Base-by-base conservation (phyloP, 208 protist genomes). In the Giardia duodenalis region DNA sequence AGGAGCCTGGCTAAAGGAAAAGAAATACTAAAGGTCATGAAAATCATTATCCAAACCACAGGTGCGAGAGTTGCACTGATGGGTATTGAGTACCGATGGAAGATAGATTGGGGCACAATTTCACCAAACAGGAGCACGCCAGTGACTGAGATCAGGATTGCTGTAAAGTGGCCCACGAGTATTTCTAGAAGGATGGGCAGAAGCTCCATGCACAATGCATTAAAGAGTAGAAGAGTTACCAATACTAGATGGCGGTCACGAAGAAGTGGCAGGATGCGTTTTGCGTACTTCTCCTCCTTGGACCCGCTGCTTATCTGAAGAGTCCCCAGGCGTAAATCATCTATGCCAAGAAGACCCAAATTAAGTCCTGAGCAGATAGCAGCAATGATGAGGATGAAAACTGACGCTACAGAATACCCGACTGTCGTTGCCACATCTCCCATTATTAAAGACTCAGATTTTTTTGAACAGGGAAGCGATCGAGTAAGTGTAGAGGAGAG, bases 101-200 rank as follows among this genome's bases (percentile, higher is more conserved):
- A 96, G 46, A 96, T 88, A 3, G 95, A 94, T 93, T 96, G 94
- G 19, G 96, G 95, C 76, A 96, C 93, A 92, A 96, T 96, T 93
- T 96, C 95, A 67, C 95, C 94, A 87, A 96, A 96, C 46, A 96
- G 39, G 39, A 96, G 93, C 0, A 95, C 95, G 39, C 95, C 93
- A 39, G 92, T 93, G 44, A 96, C 95, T 45, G 94, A 96, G 1
- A 94, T 91, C 22, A 95, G 47, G 86, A 96, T 92, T 39, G 95
- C 94, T 30, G 93, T 93, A 39, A 95, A 67, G 10, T 94, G 95
- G 43, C 95, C 94, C 46, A 96, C 91, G 90, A 96, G 93, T 92
- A 93, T 93, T 47, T 95, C 94, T 87, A 96, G 93, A 39, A 96
- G 87, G 67, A 96, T 87, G 39, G 96, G 95, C 93, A 96, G 30